Evolutionary conservation across 1,284 basidiomycete species (phyloP).

Genomic region (Trichosporon ovoides): DNA sequence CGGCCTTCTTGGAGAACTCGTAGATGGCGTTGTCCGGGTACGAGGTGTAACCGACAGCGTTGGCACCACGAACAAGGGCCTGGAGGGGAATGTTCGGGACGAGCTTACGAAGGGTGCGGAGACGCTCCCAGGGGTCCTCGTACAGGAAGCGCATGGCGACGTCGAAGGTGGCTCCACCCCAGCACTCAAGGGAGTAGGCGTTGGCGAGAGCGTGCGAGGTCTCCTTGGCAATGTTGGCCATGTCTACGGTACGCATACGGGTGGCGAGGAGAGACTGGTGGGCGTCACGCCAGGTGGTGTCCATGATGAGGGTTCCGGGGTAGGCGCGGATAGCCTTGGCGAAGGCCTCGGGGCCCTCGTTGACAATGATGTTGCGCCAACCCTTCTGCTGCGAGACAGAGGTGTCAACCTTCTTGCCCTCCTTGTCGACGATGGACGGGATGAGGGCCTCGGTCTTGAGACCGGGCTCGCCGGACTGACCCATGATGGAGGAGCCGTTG

Average conservation of each 20-base stretch:
- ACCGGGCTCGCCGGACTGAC: conserved; percentile 77
- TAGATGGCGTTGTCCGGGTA: conserved; percentile 99
- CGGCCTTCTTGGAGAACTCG: conserved; percentile 95
- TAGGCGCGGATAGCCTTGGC: conserved; percentile 97
- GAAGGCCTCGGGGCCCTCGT: conserved; percentile 96
- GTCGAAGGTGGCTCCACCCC: conserved; percentile 99
- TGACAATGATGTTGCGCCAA: conserved; percentile 98
- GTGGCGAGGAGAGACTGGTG: conserved; percentile 98
- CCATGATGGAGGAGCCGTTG: conserved; percentile 91
- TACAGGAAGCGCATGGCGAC: conserved; percentile 99
- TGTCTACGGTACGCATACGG: conserved; percentile 91
- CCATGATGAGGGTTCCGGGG: conserved; percentile 92
- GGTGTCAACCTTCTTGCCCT: conserved; percentile 72
- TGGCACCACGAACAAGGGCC: conserved; percentile 96
- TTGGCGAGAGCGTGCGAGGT: conserved; percentile 92
- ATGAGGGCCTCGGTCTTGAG: conserved; percentile 83
- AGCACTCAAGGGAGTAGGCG: conserved; percentile 96
- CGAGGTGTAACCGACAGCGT: conserved; percentile 98
- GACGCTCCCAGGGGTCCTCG: conserved; percentile 98
- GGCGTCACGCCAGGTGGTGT: conserved; percentile 99
- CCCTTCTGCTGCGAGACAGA: conserved; percentile 77
- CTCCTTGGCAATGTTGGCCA: conserved; percentile 98
- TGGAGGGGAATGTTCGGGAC: conserved; percentile 99
- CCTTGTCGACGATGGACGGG: conserved; percentile 74
- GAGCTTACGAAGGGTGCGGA: conserved; percentile 87